Conservation (phyloP, 2,329 filamentous ascomycete species). For the Sporothrix mexicana region DNA sequence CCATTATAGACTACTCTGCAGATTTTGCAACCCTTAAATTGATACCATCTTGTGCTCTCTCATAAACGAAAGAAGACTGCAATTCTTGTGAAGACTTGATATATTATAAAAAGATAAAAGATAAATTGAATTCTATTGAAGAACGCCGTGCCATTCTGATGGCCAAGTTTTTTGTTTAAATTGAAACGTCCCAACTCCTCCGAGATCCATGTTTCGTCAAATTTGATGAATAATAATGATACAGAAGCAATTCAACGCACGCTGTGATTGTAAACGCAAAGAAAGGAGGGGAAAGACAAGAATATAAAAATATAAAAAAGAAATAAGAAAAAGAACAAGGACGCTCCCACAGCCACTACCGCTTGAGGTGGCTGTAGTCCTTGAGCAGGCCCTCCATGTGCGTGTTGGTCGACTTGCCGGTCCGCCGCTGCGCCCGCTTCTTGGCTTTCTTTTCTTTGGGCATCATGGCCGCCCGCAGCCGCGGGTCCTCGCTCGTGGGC, state of each 20-base stretch:
- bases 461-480: conserved; percentile 61
- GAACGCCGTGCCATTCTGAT: conserved; percentile 1
- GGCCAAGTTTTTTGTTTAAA: background rate
- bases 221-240: background rate
- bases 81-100: background rate
- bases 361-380: conserved; percentile 64
- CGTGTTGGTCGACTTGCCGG: conserved; percentile 82
- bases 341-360: conserved; percentile 42
- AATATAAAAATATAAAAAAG: background rate
- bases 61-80: background rate
- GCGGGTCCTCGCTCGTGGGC: conserved; percentile 80
- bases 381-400: conserved; percentile 85
- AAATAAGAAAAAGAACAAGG: background rate
- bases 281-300: background rate
- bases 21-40: background rate
- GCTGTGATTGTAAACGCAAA: background rate
- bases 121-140: background rate
- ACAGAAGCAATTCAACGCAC: background rate
- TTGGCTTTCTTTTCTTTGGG: conserved; percentile 73
- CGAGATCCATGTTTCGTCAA: background rate
- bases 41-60: conserved; percentile 15
- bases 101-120: background rate
- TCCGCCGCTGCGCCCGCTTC: conserved; percentile 68
- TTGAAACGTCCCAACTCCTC: background rate
- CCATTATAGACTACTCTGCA: conserved; percentile 10